These are phyloP conservation scores for Fraxinus quadrangulata DNA, from an alignment of 257 asterid species.

Conservation along the genomic window DNA sequence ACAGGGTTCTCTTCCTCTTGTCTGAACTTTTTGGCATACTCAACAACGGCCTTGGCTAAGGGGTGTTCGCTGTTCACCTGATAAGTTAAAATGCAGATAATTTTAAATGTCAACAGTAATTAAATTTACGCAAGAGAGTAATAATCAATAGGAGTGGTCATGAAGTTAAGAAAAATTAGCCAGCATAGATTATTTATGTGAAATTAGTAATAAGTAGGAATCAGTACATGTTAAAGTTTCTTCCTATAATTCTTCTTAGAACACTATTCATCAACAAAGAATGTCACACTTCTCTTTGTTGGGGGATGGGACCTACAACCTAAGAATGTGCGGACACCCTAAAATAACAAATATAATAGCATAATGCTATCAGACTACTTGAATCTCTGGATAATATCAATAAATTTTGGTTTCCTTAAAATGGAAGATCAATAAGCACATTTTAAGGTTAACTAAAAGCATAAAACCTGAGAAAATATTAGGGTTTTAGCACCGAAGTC, in stretches of 20 bases:
- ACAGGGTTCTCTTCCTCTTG: constrained; percentile 45
- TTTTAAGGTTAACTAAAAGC: background rate
- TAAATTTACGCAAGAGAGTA: background rate
- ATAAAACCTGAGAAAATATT: background rate
- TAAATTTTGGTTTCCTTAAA: background rate
- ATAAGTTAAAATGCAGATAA: background rate
- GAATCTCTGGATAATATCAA: background rate
- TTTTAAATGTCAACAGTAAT: background rate
- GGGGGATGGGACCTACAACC: background rate
- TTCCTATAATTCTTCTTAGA: background rate
- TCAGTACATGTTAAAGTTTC: background rate
- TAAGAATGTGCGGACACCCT: background rate
- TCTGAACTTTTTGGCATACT: constrained; percentile 50
- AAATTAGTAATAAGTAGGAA: background rate
- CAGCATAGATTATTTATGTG: background rate
- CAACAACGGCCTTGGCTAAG: constrained; percentile 71
- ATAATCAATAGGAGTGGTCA: background rate
- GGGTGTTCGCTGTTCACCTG: constrained; percentile 93
- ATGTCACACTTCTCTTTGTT: background rate
- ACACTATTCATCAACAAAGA: too few species aligned
- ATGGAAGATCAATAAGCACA: background rate
- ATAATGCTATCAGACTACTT: background rate
- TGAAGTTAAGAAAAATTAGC: background rate
- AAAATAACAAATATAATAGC: background rate
- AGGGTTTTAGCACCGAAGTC: background rate